Evolutionary conservation across 2,329 filamentous ascomycete species (phyloP).

Genomic region (Diaporthe helianthi): DNA sequence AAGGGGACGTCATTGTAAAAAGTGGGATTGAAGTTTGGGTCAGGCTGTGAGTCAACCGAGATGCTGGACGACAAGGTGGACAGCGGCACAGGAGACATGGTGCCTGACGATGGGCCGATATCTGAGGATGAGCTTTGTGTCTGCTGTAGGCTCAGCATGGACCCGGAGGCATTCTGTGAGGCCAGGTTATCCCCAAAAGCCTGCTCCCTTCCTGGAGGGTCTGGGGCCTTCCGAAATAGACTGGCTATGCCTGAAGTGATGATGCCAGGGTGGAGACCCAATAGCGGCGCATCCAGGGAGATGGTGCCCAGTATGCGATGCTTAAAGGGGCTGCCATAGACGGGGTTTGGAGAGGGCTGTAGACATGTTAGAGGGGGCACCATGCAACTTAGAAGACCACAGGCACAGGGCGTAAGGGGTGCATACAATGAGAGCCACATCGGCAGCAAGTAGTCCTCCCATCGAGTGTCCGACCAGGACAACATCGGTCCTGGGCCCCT

Average conservation of each 20-base stretch:
- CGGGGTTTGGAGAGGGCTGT: slow-evolving; percentile 46
- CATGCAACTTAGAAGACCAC: too few species aligned
- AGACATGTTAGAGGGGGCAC: slow-evolving; percentile 5
- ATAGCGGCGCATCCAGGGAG: slow-evolving; percentile 84
- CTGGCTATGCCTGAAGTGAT: slow-evolving; percentile 82
- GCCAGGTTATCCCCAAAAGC: slow-evolving; percentile 31
- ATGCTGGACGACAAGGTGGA: slow-evolving; percentile 32
- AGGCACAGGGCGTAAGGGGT: slow-evolving; percentile 5
- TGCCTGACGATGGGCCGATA: slow-evolving; percentile 31
- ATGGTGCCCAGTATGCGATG: slow-evolving; percentile 83
- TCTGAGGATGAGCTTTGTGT: slow-evolving; percentile 35
- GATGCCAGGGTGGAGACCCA: slow-evolving; percentile 89
- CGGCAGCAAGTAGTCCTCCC: slow-evolving; percentile 83
- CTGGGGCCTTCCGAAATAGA: slow-evolving; percentile 66
- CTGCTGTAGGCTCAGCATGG: slow-evolving; percentile 38
- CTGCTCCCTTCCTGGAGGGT: slow-evolving; percentile 40
- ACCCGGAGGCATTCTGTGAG: slow-evolving; percentile 34
- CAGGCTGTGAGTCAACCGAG: slow-evolving; percentile 41
- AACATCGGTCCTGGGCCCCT: slow-evolving; percentile 76
- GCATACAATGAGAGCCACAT: slow-evolving; percentile 71
- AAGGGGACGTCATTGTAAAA: slow-evolving; percentile 78
- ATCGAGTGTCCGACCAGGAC: slow-evolving; percentile 89
- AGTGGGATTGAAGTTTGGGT: slow-evolving; percentile 76
- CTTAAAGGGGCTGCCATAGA: slow-evolving; percentile 57
- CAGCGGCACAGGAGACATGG: slow-evolving; percentile 34